A percentile compares a stretch with the other conserved stretches of the same genome.
These are phyloP conservation scores for Teratosphaeria gauchensis DNA, from an alignment of 2,329 filamentous ascomycete genomes.

Conservation along the genomic window DNA sequence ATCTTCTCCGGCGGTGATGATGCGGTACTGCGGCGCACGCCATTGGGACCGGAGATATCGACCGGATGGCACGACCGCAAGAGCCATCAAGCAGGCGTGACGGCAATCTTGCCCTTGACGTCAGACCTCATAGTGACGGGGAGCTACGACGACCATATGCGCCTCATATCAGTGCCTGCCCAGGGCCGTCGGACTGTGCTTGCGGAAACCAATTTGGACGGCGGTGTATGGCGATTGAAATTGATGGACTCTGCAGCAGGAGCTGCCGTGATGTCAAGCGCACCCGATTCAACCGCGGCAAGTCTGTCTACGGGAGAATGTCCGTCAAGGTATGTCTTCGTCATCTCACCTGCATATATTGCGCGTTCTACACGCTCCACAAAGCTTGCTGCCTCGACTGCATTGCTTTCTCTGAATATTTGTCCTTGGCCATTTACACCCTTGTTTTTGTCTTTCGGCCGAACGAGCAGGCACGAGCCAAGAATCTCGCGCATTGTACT, in stretches of 20 bases:
- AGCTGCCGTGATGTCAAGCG: neutral
- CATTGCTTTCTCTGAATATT: neutral
- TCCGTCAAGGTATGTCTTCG: conserved; percentile 6
- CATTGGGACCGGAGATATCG: neutral
- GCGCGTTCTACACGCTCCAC: neutral
- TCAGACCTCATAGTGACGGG: conserved; percentile 64
- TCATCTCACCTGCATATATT: neutral
- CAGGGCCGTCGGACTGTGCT: conserved; percentile 43
- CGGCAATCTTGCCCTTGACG: conserved; percentile 66
- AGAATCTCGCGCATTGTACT: neutral
- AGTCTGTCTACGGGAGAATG: neutral
- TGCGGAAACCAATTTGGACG: conserved; percentile 56
- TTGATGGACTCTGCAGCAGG: conserved; percentile 34
- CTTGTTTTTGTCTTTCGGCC: neutral
- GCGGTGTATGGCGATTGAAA: conserved; percentile 82
- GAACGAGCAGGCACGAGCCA: neutral
- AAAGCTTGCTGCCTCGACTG: neutral
- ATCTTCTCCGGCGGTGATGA: conserved; percentile 71
- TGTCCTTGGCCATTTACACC: neutral
- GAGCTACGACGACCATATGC: conserved; percentile 79
- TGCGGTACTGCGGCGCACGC: conserved; percentile 43
- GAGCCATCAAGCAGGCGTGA: conserved; percentile 74
- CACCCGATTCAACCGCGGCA: neutral
- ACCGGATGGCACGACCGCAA: conserved; percentile 37
- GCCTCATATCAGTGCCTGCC: conserved; percentile 47